Percentiles rank a stretch among this genome's conserved stretches.
These are phyloP conservation scores for Candolleomyces efflorescens DNA, from an alignment of 768 basidiomycete species.

Conservation along the genomic window DNA sequence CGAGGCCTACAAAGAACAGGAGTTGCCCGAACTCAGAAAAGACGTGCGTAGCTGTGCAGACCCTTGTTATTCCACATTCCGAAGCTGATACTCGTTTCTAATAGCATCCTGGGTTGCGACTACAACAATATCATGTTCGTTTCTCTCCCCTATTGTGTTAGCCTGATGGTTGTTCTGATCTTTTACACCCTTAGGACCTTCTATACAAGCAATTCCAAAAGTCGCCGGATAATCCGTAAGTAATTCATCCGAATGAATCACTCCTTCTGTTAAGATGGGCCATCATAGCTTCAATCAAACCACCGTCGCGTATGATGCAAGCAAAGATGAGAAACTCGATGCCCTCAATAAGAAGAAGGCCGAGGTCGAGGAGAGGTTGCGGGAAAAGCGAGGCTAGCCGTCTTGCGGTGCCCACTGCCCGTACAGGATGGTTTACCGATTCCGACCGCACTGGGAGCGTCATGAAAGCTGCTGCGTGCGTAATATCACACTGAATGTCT, in stretches of 20 bases:
- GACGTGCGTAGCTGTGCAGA: constrained; percentile 47
- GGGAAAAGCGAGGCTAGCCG: constrained; percentile 29
- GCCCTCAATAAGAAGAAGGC: constrained; percentile 68
- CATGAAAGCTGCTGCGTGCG: too few species aligned
- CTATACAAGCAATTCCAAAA: constrained; percentile 96
- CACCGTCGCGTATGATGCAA: constrained; percentile 75
- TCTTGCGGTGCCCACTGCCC: neutral
- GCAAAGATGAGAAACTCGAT: constrained; percentile 80
- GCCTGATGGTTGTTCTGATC: constrained; percentile 9
- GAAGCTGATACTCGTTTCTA: constrained; percentile 5
- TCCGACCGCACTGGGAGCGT: too few species aligned
- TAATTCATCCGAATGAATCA: neutral
- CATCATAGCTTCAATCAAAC: constrained; percentile 75
- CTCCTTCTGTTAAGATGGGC: neutral
- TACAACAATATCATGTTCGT: constrained; percentile 84
- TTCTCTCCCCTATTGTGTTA: neutral
- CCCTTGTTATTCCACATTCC: constrained; percentile 5
- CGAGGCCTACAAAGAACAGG: constrained; percentile 84
- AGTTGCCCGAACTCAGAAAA: constrained; percentile 70
- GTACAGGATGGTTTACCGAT: neutral
- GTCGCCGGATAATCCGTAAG: constrained; percentile 92
- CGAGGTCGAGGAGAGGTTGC: constrained; percentile 62
- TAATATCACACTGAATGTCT: too few species aligned
- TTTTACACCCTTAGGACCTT: constrained; percentile 53
- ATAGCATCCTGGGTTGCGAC: constrained; percentile 88